Base-by-base conservation (phyloP, 768 basidiomycete genomes). In the Scleroderma bovista region DNA sequence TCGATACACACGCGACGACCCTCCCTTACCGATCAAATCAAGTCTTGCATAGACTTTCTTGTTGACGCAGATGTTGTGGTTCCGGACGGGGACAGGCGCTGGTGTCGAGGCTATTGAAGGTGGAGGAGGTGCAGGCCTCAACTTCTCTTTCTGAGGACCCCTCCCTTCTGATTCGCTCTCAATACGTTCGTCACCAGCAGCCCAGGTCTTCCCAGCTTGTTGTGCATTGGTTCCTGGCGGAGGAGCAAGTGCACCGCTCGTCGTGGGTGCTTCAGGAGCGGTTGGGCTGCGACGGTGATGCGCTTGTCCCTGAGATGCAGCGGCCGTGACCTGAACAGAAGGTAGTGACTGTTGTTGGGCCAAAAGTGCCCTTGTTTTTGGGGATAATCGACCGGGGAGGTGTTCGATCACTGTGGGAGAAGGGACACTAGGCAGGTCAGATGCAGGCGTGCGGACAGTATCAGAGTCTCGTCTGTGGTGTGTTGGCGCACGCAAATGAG, bases 1-100 rank as follows among this genome's bases (percentile, higher is more conserved):
- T 20, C 92, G 86, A 66, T 85, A 99, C 36, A 99, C 95, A 43
- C 89, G 86, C n/a, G 93, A 96, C 9, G 93, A 87, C 0, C 95
- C 95, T 38, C 95, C 95, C 60, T 86, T 90, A 36, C 95, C 95
- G 48, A 98, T 84, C 69, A 90, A 75, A 62, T 93, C 90, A 2
- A 97, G 76, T 2, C 91, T 83, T 24, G 84, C 84, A 55, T 97
- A 97, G 0, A 77, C 67, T 59, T 82, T 86, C 64, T 83, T 88
- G 73, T 94, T 94, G 10, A 67, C 65, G 41, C 65, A 60, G 34
- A 67, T 68, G 34, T 69, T 68, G 56, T 69, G 68, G 48, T 75
- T 73, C 23, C 75, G 72, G 51, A 71, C 50, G 3, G 72, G 62
- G 40, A 39, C 57, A 2, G 57, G 48, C 13, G 42, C 44, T 9